Percentiles rank a stretch among this genome's conserved stretches.
Evolutionary conservation across 345 rosid species (phyloP).

Genomic region (Streptanthus diversifolius): DNA sequence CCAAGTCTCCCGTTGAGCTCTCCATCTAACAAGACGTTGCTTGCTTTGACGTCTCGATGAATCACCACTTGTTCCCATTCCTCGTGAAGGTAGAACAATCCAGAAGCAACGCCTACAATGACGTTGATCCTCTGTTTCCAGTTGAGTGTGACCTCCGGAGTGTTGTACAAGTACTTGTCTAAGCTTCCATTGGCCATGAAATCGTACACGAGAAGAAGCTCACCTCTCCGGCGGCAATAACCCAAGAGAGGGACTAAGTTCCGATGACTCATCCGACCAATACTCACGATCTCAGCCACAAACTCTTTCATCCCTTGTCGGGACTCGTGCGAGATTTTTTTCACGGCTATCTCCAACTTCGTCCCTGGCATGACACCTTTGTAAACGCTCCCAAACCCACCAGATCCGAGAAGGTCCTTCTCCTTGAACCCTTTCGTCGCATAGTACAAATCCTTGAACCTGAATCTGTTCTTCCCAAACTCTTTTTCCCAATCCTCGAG

Average conservation of each 20-base stretch:
- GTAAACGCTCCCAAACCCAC: slow-evolving; percentile 85
- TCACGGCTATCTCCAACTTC: slow-evolving; percentile 64
- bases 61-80: slow-evolving; percentile 87
- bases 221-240: slow-evolving; percentile 68
- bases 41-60: slow-evolving; percentile 85
- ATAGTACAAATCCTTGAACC: slow-evolving; percentile 61
- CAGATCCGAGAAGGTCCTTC: slow-evolving; percentile 63
- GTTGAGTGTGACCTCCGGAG: slow-evolving; percentile 42
- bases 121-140: slow-evolving; percentile 83
- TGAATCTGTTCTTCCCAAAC: slow-evolving; percentile 69
- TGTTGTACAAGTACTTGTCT: slow-evolving; percentile 66
- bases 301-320: slow-evolving; percentile 86
- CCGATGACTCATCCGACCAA: slow-evolving; percentile 88
- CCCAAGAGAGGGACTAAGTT: slow-evolving; percentile 83
- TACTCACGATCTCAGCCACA: slow-evolving; percentile 74
- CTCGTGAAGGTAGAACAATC: slow-evolving; percentile 78
- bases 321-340: slow-evolving; percentile 71
- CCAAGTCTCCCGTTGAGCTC: slow-evolving; percentile 84
- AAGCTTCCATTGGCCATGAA: slow-evolving; percentile 93
- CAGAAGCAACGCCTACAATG: slow-evolving; percentile 71
- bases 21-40: slow-evolving; percentile 70
- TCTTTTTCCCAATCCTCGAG: slow-evolving; percentile 78
- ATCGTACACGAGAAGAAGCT: slow-evolving; percentile 78
- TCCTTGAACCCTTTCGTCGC: slow-evolving; percentile 72
- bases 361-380: slow-evolving; percentile 56